These are phyloP conservation scores for Diutina pseudorugosa DNA, from an alignment of 1,139 yeast species.

Conservation along the genomic window DNA sequence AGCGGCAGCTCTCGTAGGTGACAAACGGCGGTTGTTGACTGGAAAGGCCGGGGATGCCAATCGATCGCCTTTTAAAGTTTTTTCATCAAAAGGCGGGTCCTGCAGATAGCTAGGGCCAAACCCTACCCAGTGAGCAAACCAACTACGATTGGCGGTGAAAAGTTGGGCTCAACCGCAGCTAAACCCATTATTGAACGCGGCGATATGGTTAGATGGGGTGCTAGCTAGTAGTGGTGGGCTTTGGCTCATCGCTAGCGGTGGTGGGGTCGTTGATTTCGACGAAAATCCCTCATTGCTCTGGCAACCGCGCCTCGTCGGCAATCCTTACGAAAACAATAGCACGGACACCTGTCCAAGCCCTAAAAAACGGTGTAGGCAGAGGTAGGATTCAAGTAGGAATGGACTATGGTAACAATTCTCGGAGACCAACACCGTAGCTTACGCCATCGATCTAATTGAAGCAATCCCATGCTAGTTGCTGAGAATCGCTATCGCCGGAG, in stretches of 20 bases:
- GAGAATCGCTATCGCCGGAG: background rate
- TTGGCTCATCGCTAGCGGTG: too few species aligned
- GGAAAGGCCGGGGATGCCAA: background rate
- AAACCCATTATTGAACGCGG: too few species aligned
- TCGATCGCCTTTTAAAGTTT: background rate
- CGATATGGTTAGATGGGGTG: background rate
- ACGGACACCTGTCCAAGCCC: too few species aligned
- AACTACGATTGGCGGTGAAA: background rate
- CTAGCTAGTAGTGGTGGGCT: too few species aligned
- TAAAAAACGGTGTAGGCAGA: too few species aligned
- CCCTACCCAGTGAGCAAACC: background rate
- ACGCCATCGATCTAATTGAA: too few species aligned
- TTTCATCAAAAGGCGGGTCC: background rate
- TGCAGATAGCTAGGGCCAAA: background rate
- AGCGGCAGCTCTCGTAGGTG: slow-evolving; percentile 38
- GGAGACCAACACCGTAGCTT: too few species aligned
- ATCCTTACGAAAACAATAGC: background rate
- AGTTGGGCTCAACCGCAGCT: too few species aligned
- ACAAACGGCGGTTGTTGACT: background rate
- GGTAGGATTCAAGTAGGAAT: too few species aligned
- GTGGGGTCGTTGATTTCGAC: too few species aligned
- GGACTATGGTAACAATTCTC: too few species aligned
- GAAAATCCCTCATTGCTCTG: background rate
- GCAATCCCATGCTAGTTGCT: too few species aligned
- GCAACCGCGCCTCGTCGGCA: background rate